These are phyloP conservation scores for Fusarium torreyae DNA, from an alignment of 2,329 filamentous ascomycete species.

Conservation along the genomic window DNA sequence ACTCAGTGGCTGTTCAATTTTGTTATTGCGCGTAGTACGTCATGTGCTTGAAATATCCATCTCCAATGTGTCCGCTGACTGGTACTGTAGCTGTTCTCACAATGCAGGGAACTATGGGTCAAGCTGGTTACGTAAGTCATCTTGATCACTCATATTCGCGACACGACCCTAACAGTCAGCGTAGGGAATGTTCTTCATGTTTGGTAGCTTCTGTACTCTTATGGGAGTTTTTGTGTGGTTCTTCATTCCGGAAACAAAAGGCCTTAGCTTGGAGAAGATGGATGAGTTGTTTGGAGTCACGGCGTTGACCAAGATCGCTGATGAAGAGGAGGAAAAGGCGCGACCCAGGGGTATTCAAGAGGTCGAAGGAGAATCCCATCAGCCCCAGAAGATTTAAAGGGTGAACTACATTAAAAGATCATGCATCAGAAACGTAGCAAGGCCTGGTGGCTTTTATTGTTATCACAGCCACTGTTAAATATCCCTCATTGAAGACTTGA, in stretches of 20 bases:
- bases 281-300: conserved; percentile 73
- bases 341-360: too few relatives aligned
- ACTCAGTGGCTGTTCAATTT: conserved; percentile 84
- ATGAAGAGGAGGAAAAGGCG: too few relatives aligned
- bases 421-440: too few relatives aligned
- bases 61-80: too few relatives aligned
- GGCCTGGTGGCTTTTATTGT: too few relatives aligned
- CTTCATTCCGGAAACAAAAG: conserved; percentile 80
- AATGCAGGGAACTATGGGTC: conserved; percentile 71
- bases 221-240: conserved; percentile 78
- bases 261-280: conserved; percentile 73
- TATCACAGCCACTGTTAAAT: too few relatives aligned
- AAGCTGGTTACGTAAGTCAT: conserved; percentile 57
- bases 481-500: too few relatives aligned
- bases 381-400: too few relatives aligned
- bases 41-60: too few relatives aligned
- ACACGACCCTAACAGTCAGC: conserved; percentile 1
- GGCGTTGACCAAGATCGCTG: too few relatives aligned
- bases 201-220: conserved; percentile 73
- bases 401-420: too few relatives aligned
- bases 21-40: conserved; percentile 66
- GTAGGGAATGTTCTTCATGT: conserved; percentile 76
- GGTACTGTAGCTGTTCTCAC: conserved; percentile 66
- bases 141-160: not conserved
- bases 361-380: too few relatives aligned